Base-by-base conservation (phyloP, 2,329 filamentous ascomycete genomes). In the Microcyclospora tardicrescens region DNA sequence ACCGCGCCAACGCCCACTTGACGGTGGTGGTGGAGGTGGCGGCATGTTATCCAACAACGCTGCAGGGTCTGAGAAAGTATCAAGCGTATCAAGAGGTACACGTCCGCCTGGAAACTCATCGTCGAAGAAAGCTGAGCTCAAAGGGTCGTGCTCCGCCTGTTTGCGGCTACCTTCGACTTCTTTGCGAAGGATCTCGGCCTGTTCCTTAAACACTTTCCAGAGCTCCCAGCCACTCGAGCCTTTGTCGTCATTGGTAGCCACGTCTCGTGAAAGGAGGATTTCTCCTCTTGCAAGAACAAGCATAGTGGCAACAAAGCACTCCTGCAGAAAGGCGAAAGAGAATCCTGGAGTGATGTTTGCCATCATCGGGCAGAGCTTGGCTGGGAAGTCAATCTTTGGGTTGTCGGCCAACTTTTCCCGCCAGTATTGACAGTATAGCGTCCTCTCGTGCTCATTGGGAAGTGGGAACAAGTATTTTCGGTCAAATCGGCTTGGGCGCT, bases 291-390 rank as follows among this genome's bases (percentile, higher is more conserved):
- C 77, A 35, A 81, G 70, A 2, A 68, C 67, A 28, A 81, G 60
- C 37, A 81, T 54, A 1, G 73, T 69, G 0, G 75, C 74, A 0
- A 81, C 74, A 48, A 81, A 81, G 0, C 73, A 75, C 53, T 81
- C 78, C 50, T 81, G 76, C 58, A 81, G 68, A 50, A 81, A 81
- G 0, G 77, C 77, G 51, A 81, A 81, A 46, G 73, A 77, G 56
- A 81, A 81, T n/a, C 67, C 67, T 16, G 71, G 59, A 1, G 76
- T 81, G 43, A 79, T 75, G 9, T 65, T 64, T 2, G 77, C 77
- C 43, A 81, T 70, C n/a, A 71, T 68, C 1, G 54, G 51, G 52
- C 71, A 75, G 4, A 81, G 63, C 43, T 65, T 61, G 51, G 73
- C 66, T 0, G 76, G 75, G 47, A 81, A 81, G 6, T 73, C 68